Percentiles rank a stretch among this genome's conserved stretches.
Conservation (phyloP, 129 eudicot species). For the Artemisia argyi region DNA sequence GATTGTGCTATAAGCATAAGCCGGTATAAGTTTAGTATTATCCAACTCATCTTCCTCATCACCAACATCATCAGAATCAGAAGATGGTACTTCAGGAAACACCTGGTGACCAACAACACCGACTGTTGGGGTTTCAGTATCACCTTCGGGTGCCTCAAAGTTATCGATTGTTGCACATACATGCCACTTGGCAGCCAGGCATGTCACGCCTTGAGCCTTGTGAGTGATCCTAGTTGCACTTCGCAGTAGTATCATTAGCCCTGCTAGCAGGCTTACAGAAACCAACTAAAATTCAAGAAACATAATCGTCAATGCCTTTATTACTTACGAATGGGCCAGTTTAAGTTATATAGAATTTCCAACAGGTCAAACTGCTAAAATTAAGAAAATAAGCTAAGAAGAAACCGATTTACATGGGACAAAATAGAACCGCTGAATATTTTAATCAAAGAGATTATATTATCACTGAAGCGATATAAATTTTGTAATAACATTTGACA, state of each 20-base stretch:
- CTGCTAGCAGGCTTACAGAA: slow-evolving; percentile 76
- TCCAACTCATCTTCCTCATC: slow-evolving; percentile 87
- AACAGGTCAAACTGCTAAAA: background rate
- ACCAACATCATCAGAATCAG: slow-evolving; percentile 78
- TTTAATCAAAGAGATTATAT: too few relatives aligned
- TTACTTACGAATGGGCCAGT: too few relatives aligned
- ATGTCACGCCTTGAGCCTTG: slow-evolving; percentile 79
- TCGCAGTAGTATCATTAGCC: slow-evolving; percentile 68
- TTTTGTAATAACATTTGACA: too few relatives aligned
- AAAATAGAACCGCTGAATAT: too few relatives aligned
- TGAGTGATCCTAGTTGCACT: slow-evolving; percentile 95
- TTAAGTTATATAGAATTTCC: background rate
- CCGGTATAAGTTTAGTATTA: slow-evolving; percentile 61
- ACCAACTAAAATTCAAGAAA: slow-evolving; percentile 54
- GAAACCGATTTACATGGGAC: background rate
- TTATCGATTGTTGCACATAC: slow-evolving; percentile 81
- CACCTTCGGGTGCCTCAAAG: slow-evolving; percentile 58
- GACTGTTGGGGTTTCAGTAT: slow-evolving; percentile 57
- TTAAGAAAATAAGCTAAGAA: too few relatives aligned
- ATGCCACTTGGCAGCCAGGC: slow-evolving; percentile 93
- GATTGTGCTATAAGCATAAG: slow-evolving; percentile 70
- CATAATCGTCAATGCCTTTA: background rate
- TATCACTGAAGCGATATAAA: too few relatives aligned
- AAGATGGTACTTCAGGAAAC: slow-evolving; percentile 50
- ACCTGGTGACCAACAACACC: slow-evolving; percentile 23